Evolutionary conservation across 352 stramenopile genomes (phyloP).

Genomic region (Phytophthora macrochlamydospora): DNA sequence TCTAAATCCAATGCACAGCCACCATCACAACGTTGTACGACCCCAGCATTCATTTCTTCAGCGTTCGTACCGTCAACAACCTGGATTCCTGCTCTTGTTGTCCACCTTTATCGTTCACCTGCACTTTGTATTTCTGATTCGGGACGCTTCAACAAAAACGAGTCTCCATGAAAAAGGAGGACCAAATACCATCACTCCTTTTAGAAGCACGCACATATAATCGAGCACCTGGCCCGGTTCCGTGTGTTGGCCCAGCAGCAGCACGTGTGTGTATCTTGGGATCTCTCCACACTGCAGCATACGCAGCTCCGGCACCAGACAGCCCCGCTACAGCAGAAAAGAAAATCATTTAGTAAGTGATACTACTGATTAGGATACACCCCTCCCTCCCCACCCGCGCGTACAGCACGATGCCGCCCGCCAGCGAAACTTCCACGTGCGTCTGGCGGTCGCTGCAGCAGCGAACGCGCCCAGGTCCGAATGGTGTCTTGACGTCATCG

Average conservation of each 20-base stretch:
- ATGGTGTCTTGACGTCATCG: constrained; percentile 72
- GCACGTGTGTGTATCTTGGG: constrained; percentile 53
- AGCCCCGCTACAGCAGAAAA: constrained; percentile 39
- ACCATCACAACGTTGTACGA: too few relatives aligned
- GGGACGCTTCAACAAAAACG: constrained; percentile 16
- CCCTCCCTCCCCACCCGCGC: constrained; percentile 33
- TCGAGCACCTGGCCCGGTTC: constrained; percentile 20
- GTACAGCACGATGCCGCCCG: constrained; percentile 59
- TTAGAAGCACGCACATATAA: constrained; percentile 24
- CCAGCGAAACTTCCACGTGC: constrained; percentile 61
- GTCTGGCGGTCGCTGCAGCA: constrained; percentile 47
- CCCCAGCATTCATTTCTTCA: too few relatives aligned
- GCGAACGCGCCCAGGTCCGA: constrained; percentile 58
- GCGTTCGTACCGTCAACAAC: constrained; percentile 41
- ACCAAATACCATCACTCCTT: not conserved
- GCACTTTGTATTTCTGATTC: constrained; percentile 40
- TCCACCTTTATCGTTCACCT: not conserved
- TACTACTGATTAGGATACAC: too few relatives aligned
- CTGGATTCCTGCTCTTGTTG: constrained; percentile 14
- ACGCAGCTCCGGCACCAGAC: constrained; percentile 61
- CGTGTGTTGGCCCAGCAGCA: constrained; percentile 5
- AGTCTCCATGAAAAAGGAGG: not conserved
- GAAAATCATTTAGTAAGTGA: not conserved
- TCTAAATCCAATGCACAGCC: constrained; percentile 7
- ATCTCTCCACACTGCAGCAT: constrained; percentile 80